Base-by-base conservation (phyloP, 1,284 basidiomycete genomes). In the Leccinum variabile region DNA sequence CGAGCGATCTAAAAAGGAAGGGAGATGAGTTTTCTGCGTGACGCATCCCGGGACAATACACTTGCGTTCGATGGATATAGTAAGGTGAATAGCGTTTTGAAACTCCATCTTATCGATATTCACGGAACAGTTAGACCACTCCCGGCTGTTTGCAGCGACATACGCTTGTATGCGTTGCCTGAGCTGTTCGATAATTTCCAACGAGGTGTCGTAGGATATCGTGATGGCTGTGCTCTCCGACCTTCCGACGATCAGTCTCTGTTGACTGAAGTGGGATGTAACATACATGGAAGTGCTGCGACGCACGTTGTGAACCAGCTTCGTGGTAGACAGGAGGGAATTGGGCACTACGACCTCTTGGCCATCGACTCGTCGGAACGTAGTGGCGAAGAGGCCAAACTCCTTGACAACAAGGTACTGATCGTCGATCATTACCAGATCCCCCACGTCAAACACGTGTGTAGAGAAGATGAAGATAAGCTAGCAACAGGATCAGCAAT, bases 401-500 rank as follows among this genome's bases (percentile, higher is more conserved):
- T 92, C 90, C 62, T 84, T 83, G 33, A 92, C 90, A 55, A 30
- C 37, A 35, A 66, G 66, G 52, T 65, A 68, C 25, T 68, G 65
- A 41, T 74, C 88, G 70, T 91, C 90, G 66, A 92, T 91, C 81
- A 91, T 84, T 9, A 92, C 87, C 33, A 92, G 75, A 69, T 92
- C 91, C 22, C 90, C 90, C 9, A 91, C 86, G 70, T 91, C 89
- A 68, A 88, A 91, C 18, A 89, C 86, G 68, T 91, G 90, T 0
- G 89, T 91, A 0, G 89, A 90, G 75, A 94, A 93, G 66, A 93
- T 92, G 78, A 94, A 93, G 70, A 91, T 89, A 41, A 91, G 80
- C 85, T 89, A 35, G 46, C 11, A 25, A 56, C 11, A 52, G 7
- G 56, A 32, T 61, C 28, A 57, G 57, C 1, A 37, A 39, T 46